A percentile compares a stretch with the other conserved stretches of the same genome.
These are phyloP conservation scores for Rosa rugosa DNA, from an alignment of 306 rosid species.

Conservation along the genomic window DNA sequence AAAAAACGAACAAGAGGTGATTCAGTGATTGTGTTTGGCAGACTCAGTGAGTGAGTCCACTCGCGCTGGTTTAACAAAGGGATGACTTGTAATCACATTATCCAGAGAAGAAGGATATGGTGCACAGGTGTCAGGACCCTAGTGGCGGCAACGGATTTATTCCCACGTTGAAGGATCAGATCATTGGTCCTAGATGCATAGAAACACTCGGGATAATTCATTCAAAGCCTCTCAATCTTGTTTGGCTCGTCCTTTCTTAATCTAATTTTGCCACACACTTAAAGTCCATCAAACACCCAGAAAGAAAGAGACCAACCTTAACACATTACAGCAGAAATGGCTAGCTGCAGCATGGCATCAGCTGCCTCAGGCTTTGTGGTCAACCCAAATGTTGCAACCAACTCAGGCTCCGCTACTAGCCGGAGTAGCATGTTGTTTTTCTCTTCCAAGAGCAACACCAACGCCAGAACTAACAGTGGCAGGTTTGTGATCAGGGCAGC, in stretches of 20 bases:
- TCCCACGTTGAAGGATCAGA: conserved; percentile 43
- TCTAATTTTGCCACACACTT: conserved; percentile 13
- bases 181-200: conserved; percentile 29
- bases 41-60: not conserved
- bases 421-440: conserved; percentile 40
- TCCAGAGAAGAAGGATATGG: conserved; percentile 68
- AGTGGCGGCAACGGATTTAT: conserved; percentile 65
- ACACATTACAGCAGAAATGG: conserved; percentile 33
- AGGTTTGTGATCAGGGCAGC: conserved; percentile 63
- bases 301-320: not conserved
- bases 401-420: conserved; percentile 28
- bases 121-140: conserved; percentile 54
- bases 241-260: conserved; percentile 2
- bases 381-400: conserved; percentile 44
- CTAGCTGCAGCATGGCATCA: conserved; percentile 62
- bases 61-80: not conserved
- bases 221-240: conserved; percentile 42
- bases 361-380: conserved; percentile 73
- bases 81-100: conserved; percentile 25
- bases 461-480: conserved; percentile 19
- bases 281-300: conserved; percentile 2
- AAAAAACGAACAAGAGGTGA: not conserved
- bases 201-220: conserved; percentile 20
- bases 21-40: not conserved
- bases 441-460: conserved; percentile 34